Conservation (phyloP, 108 stramenopile species). For the Nitzschia inconspicua region DNA sequence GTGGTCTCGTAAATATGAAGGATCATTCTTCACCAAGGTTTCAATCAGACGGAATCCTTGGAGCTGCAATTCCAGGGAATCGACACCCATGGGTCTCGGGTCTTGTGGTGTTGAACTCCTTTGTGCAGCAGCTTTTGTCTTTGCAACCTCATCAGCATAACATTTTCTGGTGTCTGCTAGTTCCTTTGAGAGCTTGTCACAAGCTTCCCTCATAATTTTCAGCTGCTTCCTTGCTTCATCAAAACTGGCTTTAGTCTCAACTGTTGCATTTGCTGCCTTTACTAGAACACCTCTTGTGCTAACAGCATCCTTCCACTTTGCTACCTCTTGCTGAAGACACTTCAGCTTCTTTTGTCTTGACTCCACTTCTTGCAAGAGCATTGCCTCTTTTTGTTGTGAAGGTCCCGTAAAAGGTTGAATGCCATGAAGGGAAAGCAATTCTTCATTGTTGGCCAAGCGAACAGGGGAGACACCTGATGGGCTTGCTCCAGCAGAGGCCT, state of each 20-base stretch:
- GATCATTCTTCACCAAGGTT: constrained; percentile 49
- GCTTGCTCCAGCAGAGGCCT: constrained; percentile 26
- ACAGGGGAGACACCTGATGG: constrained; percentile 2
- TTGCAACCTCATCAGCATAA: constrained; percentile 37
- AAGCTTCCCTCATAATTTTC: constrained; percentile 35
- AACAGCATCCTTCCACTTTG: constrained; percentile 31
- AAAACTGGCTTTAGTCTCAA: constrained; percentile 21
- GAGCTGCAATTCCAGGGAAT: constrained; percentile 69
- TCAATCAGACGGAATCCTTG: constrained; percentile 71
- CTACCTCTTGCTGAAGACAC: constrained; percentile 41
- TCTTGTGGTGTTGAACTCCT: background rate
- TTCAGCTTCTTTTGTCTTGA: constrained; percentile 52
- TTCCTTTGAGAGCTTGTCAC: constrained; percentile 42
- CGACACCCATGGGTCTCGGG: constrained; percentile 53
- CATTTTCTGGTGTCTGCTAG: constrained; percentile 39
- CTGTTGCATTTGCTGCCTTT: constrained; percentile 13
- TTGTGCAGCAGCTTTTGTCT: constrained; percentile 6
- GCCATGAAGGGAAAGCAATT: constrained; percentile 9
- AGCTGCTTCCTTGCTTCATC: constrained; percentile 37
- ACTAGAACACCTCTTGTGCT: constrained; percentile 17
- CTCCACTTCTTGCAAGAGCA: constrained; percentile 43
- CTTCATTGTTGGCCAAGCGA: constrained; percentile 7
- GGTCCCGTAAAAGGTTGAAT: constrained; percentile 12
- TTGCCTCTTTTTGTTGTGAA: constrained; percentile 18
- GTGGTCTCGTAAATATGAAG: constrained; percentile 56